Conservation (phyloP, 2,329 filamentous ascomycete genomes). For the Ceratocystis cubensis region DNA sequence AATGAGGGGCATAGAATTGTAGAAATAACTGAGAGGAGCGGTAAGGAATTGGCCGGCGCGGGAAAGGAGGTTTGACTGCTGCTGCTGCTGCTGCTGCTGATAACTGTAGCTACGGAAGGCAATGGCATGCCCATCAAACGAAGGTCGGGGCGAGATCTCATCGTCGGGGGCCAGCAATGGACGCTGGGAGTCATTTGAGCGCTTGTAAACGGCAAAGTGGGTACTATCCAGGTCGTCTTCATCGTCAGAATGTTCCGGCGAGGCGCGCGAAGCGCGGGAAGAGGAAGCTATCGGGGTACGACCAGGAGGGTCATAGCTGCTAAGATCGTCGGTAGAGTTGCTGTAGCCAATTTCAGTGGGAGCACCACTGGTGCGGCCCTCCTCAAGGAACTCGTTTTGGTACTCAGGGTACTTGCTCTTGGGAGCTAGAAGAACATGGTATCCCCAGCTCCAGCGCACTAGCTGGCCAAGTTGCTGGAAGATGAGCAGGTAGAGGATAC, state of each 20-base stretch:
- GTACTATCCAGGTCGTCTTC: conserved; percentile 29
- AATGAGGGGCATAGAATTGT: background rate
- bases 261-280: conserved; percentile 39
- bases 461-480: conserved; percentile 96
- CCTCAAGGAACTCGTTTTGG: conserved; percentile 38
- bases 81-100: background rate
- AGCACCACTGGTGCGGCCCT: conserved; percentile 30
- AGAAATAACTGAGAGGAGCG: background rate
- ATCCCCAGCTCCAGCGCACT: conserved; percentile 96
- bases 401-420: conserved; percentile 60
- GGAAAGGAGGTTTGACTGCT: background rate
- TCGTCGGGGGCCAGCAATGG: conserved; percentile 9
- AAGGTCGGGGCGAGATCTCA: conserved; percentile 1
- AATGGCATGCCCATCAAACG: background rate
- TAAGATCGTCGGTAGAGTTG: conserved; percentile 32
- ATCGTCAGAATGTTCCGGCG: conserved; percentile 38
- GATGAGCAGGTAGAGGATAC: conserved; percentile 88
- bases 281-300: conserved; percentile 41
- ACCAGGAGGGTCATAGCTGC: conserved; percentile 42
- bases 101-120: conserved; percentile 8
- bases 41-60: background rate
- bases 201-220: conserved; percentile 13
- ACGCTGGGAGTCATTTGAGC: conserved; percentile 15
- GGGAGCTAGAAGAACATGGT: conserved; percentile 83
- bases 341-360: conserved; percentile 35